Evolutionary conservation across 805 yeast genomes (phyloP).

Genomic region (Saturnispora quitensis): DNA sequence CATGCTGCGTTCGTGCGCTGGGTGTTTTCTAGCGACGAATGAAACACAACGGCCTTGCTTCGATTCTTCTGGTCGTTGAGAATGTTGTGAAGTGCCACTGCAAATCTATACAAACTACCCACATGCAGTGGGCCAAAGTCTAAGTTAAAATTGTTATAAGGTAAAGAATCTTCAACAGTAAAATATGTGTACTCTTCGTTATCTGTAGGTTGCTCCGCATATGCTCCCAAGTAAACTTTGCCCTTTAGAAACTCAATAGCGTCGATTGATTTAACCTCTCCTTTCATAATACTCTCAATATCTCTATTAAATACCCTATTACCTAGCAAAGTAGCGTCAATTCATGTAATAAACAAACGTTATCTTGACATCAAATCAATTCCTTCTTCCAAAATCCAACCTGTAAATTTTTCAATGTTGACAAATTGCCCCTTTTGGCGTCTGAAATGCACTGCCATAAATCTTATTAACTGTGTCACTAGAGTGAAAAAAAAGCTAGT

Average conservation of each 20-base stretch:
- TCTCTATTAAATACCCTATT: background rate
- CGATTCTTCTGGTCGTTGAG: constrained; percentile 77
- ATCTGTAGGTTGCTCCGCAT: constrained; percentile 69
- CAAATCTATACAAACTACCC: constrained; percentile 89
- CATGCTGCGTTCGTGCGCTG: constrained; percentile 93
- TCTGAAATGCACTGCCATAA: background rate
- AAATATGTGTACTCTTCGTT: constrained; percentile 71
- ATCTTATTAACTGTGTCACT: background rate
- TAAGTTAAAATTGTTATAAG: constrained; percentile 89
- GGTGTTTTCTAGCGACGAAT: constrained; percentile 72
- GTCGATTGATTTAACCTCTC: constrained; percentile 11
- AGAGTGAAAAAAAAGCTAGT: background rate
- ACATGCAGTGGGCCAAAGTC: constrained; percentile 96
- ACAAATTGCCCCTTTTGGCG: constrained; percentile 6
- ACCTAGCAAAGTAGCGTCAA: background rate
- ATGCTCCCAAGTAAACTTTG: constrained; percentile 85
- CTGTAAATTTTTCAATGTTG: background rate
- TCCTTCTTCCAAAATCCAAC: background rate
- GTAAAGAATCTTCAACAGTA: constrained; percentile 86
- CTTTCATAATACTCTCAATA: background rate
- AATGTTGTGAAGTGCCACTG: constrained; percentile 86
- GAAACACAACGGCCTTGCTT: constrained; percentile 84
- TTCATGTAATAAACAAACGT: background rate
- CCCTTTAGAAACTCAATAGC: constrained; percentile 36
- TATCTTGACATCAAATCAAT: background rate